A percentile compares a stretch with the other conserved stretches of the same genome.
Evolutionary conservation across 352 stramenopile genomes (phyloP).

Genomic region (Pythium brachiatum): DNA sequence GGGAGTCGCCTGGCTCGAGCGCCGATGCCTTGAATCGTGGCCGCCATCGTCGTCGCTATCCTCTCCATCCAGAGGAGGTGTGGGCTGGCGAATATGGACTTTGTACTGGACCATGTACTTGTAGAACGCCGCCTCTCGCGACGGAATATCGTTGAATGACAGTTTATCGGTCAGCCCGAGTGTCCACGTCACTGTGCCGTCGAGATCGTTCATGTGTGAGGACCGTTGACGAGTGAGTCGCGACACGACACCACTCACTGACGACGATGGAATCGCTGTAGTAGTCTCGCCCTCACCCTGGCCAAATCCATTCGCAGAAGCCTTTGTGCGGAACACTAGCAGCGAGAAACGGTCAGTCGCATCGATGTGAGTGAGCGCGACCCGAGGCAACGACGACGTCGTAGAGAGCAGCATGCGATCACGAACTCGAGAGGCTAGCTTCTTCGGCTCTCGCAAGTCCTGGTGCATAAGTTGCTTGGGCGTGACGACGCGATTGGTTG

Average conservation of each 20-base stretch:
- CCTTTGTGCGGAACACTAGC: conserved; percentile 48
- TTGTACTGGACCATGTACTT: conserved; percentile 61
- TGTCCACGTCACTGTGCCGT: conserved; percentile 34
- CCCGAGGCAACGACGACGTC: conserved; percentile 24
- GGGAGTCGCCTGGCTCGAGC: neutral
- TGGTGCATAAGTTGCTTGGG: conserved; percentile 48
- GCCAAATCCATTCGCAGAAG: neutral
- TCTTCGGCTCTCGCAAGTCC: conserved; percentile 31
- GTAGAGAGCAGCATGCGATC: conserved; percentile 29
- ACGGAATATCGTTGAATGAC: conserved; percentile 37
- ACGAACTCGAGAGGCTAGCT: conserved; percentile 27
- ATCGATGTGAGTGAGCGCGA: conserved; percentile 36
- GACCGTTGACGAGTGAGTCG: conserved; percentile 12
- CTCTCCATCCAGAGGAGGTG: neutral
- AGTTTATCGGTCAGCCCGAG: conserved; percentile 36
- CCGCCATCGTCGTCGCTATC: conserved; percentile 4
- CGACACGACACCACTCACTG: conserved; percentile 1
- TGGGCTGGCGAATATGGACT: conserved; percentile 30
- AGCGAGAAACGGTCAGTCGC: conserved; percentile 47
- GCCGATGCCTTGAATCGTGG: neutral
- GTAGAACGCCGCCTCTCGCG: conserved; percentile 45
- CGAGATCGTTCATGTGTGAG: conserved; percentile 7
- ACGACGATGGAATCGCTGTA: neutral
- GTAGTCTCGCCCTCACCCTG: neutral
- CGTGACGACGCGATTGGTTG: neutral